Evolutionary conservation across 257 asterid species (phyloP).

Genomic region (Fraxinus anomala): DNA sequence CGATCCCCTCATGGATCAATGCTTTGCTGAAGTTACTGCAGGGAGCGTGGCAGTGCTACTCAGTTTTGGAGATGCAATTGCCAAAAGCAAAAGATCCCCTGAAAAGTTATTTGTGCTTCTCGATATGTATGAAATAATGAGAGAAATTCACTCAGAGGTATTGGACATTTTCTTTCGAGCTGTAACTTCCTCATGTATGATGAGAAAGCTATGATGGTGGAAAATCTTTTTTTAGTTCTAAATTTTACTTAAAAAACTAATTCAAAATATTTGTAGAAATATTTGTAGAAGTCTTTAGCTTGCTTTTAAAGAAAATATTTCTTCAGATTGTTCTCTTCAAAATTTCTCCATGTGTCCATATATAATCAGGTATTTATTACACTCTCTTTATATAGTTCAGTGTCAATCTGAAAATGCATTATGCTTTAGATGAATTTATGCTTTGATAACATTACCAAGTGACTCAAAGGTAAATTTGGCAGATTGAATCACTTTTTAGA

Average conservation of each 20-base stretch:
- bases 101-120: constrained; percentile 95
- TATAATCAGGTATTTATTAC: constrained; percentile 1
- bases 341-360: neutral
- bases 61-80: constrained; percentile 99
- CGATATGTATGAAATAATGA: constrained; percentile 98
- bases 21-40: constrained; percentile 89
- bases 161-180: constrained; percentile 23
- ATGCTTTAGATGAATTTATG: constrained; percentile 17
- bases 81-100: constrained; percentile 98
- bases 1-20: constrained; percentile 81
- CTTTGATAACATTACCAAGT: constrained; percentile 15
- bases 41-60: constrained; percentile 93
- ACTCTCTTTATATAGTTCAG: constrained; percentile 9
- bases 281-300: constrained; percentile 12
- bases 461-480: constrained; percentile 32
- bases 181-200: neutral
- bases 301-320: neutral
- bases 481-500: constrained; percentile 83
- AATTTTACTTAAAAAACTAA: constrained; percentile 1
- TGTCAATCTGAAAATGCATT: constrained; percentile 14
- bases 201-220: constrained; percentile 10
- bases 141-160: constrained; percentile 96
- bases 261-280: constrained; percentile 10
- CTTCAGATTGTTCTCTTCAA: neutral
- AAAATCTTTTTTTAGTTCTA: constrained; percentile 15